Percentiles rank a stretch among this genome's conserved stretches.
Evolutionary conservation across 2,329 filamentous ascomycete genomes (phyloP).

Genomic region (Verticillium tricorpus): DNA sequence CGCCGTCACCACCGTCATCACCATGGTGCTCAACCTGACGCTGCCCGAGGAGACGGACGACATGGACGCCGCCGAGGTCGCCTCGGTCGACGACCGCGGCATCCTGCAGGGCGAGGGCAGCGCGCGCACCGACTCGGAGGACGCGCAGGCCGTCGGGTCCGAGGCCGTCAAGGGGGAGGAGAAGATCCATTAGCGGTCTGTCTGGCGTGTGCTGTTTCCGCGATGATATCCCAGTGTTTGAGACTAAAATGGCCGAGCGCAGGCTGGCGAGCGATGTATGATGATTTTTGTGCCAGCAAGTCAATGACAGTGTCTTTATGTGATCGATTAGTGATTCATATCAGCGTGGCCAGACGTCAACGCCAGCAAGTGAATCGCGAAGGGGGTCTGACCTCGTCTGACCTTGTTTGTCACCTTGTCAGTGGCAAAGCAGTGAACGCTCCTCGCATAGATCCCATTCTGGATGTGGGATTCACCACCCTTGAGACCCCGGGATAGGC

Average conservation of each 20-base stretch:
- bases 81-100: constrained; percentile 7
- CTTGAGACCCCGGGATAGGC: too few relatives aligned
- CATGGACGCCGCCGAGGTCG: constrained; percentile 4
- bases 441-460: too few relatives aligned
- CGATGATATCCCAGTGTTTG: background rate
- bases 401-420: too few relatives aligned
- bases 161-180: constrained; percentile 8
- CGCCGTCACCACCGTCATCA: constrained; percentile 68
- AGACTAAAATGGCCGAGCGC: background rate
- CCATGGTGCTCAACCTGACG: constrained; percentile 67
- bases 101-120: constrained; percentile 5
- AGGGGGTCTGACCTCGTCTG: too few relatives aligned
- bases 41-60: constrained; percentile 75
- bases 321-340: too few relatives aligned
- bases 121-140: constrained; percentile 11
- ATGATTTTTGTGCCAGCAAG: too few relatives aligned
- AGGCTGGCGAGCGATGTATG: background rate
- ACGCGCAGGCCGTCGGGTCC: constrained; percentile 6
- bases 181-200: background rate
- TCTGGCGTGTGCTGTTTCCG: background rate
- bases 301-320: too few relatives aligned
- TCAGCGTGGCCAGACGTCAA: too few relatives aligned
- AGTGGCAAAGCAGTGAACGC: too few relatives aligned
- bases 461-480: too few relatives aligned
- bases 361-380: too few relatives aligned